phyloP scores from a whole-genome alignment of 1,284 basidiomycete species.

The Microstroma glucosiphilum region DNA sequence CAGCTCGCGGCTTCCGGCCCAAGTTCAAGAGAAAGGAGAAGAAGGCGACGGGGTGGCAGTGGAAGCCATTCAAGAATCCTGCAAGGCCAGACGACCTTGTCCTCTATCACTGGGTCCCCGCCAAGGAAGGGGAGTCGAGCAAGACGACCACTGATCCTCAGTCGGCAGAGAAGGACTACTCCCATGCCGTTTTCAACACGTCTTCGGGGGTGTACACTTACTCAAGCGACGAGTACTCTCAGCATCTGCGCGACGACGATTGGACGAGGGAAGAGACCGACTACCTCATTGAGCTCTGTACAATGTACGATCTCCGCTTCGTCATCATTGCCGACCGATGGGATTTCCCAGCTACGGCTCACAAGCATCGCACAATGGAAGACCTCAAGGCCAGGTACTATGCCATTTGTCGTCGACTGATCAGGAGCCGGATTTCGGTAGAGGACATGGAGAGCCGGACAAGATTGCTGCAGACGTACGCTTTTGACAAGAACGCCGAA shows the following conservation, averaged over 20 bases:
- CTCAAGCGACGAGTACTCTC: slow-evolving; percentile 82
- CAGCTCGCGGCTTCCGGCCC: slow-evolving; percentile 59
- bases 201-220: slow-evolving; percentile 69
- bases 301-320: slow-evolving; percentile 82
- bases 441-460: slow-evolving; percentile 42
- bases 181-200: slow-evolving; percentile 74
- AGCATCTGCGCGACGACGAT: slow-evolving; percentile 70
- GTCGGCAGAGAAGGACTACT: slow-evolving; percentile 45
- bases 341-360: slow-evolving; percentile 55
- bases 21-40: slow-evolving; percentile 75
- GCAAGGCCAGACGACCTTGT: slow-evolving; percentile 39
- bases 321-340: slow-evolving; percentile 87
- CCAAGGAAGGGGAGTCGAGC: slow-evolving; percentile 3
- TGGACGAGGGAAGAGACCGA: slow-evolving; percentile 95
- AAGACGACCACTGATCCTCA: slow-evolving; percentile 14
- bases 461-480: slow-evolving; percentile 44
- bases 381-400: slow-evolving; percentile 94
- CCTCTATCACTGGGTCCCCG: slow-evolving; percentile 38
- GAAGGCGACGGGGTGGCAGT: slow-evolving; percentile 57
- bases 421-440: slow-evolving; percentile 61
- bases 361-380: slow-evolving; percentile 21
- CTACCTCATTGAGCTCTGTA: slow-evolving; percentile 76
- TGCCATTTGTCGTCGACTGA: slow-evolving; percentile 78
- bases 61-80: slow-evolving; percentile 41
- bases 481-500: slow-evolving; percentile 68